phyloP scores from a whole-genome alignment of 352 stramenopile species.

The Elongisporangium prolatum region DNA sequence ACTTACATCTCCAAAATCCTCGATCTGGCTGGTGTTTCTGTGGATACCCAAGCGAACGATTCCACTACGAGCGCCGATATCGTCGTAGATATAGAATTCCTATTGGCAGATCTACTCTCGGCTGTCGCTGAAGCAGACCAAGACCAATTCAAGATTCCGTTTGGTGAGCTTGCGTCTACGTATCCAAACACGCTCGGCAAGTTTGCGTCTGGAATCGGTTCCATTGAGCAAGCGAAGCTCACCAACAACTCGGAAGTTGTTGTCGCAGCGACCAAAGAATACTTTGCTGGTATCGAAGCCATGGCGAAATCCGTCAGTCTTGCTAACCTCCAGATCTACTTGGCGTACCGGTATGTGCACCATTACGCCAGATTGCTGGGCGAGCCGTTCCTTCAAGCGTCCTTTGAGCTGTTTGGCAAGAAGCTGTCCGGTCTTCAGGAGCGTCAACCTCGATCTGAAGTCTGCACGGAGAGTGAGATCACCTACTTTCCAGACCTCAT shows the following conservation, averaged over 20 bases:
- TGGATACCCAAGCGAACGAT: too few species aligned
- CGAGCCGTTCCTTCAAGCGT: conserved; percentile 63
- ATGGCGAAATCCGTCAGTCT: conserved; percentile 12
- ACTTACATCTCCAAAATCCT: conserved; percentile 5
- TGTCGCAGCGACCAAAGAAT: conserved; percentile 4
- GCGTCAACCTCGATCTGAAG: conserved; percentile 56
- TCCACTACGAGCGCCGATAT: too few species aligned
- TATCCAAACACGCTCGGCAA: conserved; percentile 3
- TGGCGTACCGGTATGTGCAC: conserved; percentile 40
- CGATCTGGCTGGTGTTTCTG: too few species aligned
- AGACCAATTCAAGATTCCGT: background rate
- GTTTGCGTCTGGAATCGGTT: conserved; percentile 2
- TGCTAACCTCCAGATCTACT: conserved; percentile 37
- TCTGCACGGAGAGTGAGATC: conserved; percentile 33
- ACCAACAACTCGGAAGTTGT: conserved; percentile 4
- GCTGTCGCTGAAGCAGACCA: background rate
- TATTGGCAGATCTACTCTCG: conserved; percentile 5
- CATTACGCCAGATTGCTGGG: conserved; percentile 27
- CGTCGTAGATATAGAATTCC: conserved; percentile 2
- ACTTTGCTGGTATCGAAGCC: conserved; percentile 5
- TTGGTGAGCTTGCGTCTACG: background rate
- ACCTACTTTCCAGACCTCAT: conserved; percentile 26
- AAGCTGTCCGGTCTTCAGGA: conserved; percentile 56
- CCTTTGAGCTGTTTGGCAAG: conserved; percentile 84
- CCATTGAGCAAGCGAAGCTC: conserved; percentile 5